Evolutionary conservation across 371 early-diverging fungal species (phyloP), one percentile per base, ranked within the genome.

Genomic region (Polyrhizophydium stewartii): DNA sequence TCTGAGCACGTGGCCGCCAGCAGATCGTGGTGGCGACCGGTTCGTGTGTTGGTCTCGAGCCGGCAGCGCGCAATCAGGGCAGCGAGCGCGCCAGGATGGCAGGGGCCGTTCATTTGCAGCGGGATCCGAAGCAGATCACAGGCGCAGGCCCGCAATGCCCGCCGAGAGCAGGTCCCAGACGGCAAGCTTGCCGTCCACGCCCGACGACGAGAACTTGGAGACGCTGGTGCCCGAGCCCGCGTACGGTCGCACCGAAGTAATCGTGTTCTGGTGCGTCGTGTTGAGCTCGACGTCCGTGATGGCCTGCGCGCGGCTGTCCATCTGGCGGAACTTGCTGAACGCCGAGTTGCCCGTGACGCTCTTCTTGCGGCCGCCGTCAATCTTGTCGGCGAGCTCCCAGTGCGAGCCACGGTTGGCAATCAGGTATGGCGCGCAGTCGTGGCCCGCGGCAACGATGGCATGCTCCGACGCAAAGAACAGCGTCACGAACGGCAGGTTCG

Each of bases 241-340:
- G 68, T 83, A 87, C 13, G 82, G 62, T 55, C 88, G 86, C 40
- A 88, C 74, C 64, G 78, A 91, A 82, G 90, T 93, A 73, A 96
- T 96, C 22, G 96, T 91, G 74, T 97, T 97, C 74, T 97, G 97
- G 71, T 97, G 97, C 17, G 85, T 82, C 7, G 88, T 86, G 52
- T 81, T 81, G 27, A 95, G 76, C 64, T 85, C 87, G 24, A 88
- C 85, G 69, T 92, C 92, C 24, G 62, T 35, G 59, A 61, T 17
- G 2, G 45, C 63, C 65, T 92, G 92, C 53, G 86, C 92, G 56
- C 89, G 85, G 41, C 87, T 85, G 76, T 96, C 97, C 95, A 96
- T 94, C 58, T 90, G 87, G 62, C 87, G 87, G 88, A 97, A 97
- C 59, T 88, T 88, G 65, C 87, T 86, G 66, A 93, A 80, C 19